These are phyloP conservation scores for Cutaneotrichosporon sp. DNA, from an alignment of 1,284 basidiomycete species.

Conservation along the genomic window DNA sequence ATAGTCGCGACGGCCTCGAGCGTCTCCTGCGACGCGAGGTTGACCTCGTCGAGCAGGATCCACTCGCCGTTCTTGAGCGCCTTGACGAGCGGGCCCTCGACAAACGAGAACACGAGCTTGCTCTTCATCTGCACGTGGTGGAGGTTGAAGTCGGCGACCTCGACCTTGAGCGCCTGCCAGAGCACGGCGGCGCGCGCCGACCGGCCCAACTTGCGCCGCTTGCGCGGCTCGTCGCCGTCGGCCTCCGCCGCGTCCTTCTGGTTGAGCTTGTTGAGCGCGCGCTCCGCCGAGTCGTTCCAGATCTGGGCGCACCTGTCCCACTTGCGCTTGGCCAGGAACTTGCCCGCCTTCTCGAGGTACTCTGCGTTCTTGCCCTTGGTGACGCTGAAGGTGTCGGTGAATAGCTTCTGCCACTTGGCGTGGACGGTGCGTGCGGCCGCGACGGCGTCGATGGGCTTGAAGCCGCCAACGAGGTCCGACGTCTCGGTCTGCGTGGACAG, in stretches of 20 bases:
- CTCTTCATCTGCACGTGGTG: conserved; percentile 81
- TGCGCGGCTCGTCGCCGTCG: conserved; percentile 59
- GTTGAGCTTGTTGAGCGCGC: conserved; percentile 55
- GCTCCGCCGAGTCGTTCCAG: conserved; percentile 60
- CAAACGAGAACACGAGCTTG: conserved; percentile 90
- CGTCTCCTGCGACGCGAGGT: conserved; percentile 91
- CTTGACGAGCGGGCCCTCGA: conserved; percentile 92
- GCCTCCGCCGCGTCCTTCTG: conserved; percentile 56
- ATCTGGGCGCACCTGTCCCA: conserved; percentile 83
- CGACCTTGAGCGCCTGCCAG: conserved; percentile 74
- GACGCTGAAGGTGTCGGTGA: conserved; percentile 84
- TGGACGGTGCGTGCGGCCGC: conserved; percentile 76
- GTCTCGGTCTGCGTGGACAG: conserved; percentile 97
- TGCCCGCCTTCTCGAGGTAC: conserved; percentile 81
- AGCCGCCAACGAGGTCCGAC: conserved; percentile 90
- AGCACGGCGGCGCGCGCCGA: conserved; percentile 50
- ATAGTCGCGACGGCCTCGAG: conserved; percentile 89
- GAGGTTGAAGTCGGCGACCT: conserved; percentile 78
- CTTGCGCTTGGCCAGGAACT: conserved; percentile 76
- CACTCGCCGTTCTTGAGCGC: conserved; percentile 89
- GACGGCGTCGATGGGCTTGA: conserved; percentile 88
- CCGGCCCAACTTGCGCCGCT: conserved; percentile 67
- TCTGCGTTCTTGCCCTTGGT: conserved; percentile 74
- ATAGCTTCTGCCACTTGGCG: conserved; percentile 76
- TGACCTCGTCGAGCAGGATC: conserved; percentile 96